These are phyloP conservation scores for Thalia dealbata DNA, from an alignment of 176 grass and related monocot genomes.

Conservation along the genomic window DNA sequence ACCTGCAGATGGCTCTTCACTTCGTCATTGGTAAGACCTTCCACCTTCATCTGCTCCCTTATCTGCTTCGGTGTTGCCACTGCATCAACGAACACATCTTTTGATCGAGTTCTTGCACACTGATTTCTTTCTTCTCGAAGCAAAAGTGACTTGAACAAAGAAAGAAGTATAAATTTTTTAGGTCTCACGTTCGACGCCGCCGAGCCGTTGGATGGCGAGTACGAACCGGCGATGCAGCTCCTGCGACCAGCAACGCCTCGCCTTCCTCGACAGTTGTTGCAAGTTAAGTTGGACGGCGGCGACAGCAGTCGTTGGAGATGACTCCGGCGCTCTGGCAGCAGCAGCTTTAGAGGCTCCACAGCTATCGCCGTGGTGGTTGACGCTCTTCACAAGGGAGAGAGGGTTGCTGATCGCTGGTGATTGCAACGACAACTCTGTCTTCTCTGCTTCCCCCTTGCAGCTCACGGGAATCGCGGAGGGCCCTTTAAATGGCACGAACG, in stretches of 20 bases:
- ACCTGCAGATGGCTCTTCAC: slow-evolving; percentile 96
- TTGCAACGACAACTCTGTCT: not conserved
- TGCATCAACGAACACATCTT: slow-evolving; percentile 15
- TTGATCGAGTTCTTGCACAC: no score
- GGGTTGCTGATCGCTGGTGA: not conserved
- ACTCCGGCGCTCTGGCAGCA: not conserved
- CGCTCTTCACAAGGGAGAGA: no score
- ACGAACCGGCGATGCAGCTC: slow-evolving; percentile 82
- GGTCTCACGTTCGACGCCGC: slow-evolving; percentile 51
- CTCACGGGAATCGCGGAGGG: not conserved
- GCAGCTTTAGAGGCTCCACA: not conserved
- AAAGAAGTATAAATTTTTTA: not conserved
- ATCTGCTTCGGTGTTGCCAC: slow-evolving; percentile 91
- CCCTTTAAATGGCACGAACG: slow-evolving; percentile 16
- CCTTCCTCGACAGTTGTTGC: slow-evolving; percentile 43
- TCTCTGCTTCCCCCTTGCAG: not conserved
- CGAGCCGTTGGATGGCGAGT: slow-evolving; percentile 61
- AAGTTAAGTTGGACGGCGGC: not conserved
- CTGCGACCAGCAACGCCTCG: slow-evolving; percentile 78
- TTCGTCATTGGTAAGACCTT: slow-evolving; percentile 89
- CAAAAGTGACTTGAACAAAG: no score
- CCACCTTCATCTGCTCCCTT: slow-evolving; percentile 86
- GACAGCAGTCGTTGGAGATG: not conserved
- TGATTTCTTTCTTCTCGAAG: no score
- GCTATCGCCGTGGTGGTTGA: not conserved